Percentiles rank a stretch among this genome's conserved stretches.
These are phyloP conservation scores for Leishmania lainsoni DNA, from an alignment of 208 protist genomes.

Conservation along the genomic window DNA sequence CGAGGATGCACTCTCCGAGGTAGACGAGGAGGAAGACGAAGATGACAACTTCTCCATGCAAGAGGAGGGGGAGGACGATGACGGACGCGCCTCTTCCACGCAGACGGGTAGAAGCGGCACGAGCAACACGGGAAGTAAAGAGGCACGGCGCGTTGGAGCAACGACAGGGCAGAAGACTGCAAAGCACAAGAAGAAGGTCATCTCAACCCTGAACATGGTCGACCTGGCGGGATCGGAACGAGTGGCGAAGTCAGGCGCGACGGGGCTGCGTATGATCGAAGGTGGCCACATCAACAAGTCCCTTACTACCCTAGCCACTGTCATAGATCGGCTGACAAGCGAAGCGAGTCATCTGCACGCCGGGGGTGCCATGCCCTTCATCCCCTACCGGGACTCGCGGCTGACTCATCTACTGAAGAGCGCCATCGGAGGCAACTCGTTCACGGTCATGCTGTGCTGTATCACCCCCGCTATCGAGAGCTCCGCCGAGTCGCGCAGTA, in stretches of 20 bases:
- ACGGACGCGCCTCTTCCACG: slow-evolving; percentile 19
- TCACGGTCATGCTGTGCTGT: slow-evolving; percentile 87
- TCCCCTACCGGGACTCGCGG: slow-evolving; percentile 93
- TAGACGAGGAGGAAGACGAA: slow-evolving; percentile 23
- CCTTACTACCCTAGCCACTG: slow-evolving; percentile 73
- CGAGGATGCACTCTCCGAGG: slow-evolving; percentile 48
- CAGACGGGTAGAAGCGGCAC: background rate
- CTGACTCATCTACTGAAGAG: slow-evolving; percentile 94
- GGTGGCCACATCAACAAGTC: slow-evolving; percentile 92
- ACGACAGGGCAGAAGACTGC: background rate
- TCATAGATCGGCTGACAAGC: slow-evolving; percentile 68
- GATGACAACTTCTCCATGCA: background rate
- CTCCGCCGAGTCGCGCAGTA: slow-evolving; percentile 78
- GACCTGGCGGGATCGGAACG: slow-evolving; percentile 93
- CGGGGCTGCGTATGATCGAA: slow-evolving; percentile 93
- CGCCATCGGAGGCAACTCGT: slow-evolving; percentile 95
- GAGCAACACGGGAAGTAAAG: background rate
- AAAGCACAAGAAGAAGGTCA: slow-evolving; percentile 40
- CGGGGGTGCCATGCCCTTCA: slow-evolving; percentile 40
- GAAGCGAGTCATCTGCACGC: slow-evolving; percentile 12
- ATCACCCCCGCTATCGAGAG: slow-evolving; percentile 63
- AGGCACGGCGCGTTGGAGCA: background rate
- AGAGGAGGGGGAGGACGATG: slow-evolving; percentile 28
- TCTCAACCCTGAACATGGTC: slow-evolving; percentile 92
- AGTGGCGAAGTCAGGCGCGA: slow-evolving; percentile 92